These are phyloP conservation scores for Bryoerythrophyllum caledonicum DNA, from an alignment of 225 moss, liverwort and hornwort species.

Conservation along the genomic window DNA sequence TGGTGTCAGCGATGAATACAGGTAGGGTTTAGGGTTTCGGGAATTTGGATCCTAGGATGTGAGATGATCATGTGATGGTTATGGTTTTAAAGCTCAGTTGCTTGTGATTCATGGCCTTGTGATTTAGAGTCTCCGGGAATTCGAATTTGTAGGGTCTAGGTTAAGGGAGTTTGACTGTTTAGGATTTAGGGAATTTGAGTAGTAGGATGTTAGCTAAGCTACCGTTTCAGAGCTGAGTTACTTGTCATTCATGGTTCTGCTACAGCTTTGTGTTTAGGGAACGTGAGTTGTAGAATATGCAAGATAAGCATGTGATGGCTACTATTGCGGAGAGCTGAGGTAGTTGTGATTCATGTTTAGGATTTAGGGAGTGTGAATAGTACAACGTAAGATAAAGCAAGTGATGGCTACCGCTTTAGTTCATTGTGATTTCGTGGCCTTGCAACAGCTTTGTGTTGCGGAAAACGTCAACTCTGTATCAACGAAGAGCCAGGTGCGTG, in stretches of 20 bases:
- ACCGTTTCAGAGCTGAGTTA: constrained; percentile 14
- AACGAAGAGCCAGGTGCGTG: constrained; percentile 70
- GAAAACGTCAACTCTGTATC: constrained; percentile 72
- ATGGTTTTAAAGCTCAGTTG: constrained; percentile 10
- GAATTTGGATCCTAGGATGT: background rate
- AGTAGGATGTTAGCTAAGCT: background rate
- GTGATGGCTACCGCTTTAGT: background rate
- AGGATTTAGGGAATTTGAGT: background rate
- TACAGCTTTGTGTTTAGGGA: background rate
- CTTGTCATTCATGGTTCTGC: constrained; percentile 10
- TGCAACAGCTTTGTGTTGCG: constrained; percentile 82
- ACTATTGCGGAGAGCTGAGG: constrained; percentile 5
- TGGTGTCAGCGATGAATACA: constrained; percentile 91
- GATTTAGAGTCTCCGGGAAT: background rate
- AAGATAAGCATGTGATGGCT: background rate
- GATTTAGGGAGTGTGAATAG: background rate
- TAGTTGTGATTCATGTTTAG: constrained; percentile 10
- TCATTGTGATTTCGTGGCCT: background rate
- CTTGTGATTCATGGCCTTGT: constrained; percentile 8
- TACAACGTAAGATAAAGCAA: background rate
- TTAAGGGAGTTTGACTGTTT: no score
- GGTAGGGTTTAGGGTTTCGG: constrained; percentile 31
- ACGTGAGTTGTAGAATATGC: background rate
- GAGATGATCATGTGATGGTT: background rate
- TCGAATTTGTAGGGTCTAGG: background rate